Base-by-base conservation (phyloP, 176 grass and related monocot species). In the Rhynchospora breviuscula region DNA sequence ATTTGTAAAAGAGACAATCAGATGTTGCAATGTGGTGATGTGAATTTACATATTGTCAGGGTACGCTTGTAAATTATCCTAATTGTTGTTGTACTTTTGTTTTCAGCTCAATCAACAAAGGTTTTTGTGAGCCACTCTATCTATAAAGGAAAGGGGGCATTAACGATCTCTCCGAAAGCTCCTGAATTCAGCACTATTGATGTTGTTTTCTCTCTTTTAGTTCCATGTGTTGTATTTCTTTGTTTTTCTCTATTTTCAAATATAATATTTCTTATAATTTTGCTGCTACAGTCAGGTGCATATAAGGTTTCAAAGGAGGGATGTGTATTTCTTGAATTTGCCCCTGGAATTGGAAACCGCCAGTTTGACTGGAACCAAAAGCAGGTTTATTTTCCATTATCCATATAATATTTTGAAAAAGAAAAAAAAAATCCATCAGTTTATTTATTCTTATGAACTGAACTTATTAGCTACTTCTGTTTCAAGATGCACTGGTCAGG, bases 341-440 rank as follows among this genome's bases (percentile, higher is more conserved):
- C 96, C 31, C 92, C 96, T 11, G 91, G 88, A 7, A 87, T 87
- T 29, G 89, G 84, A 7, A 71, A 84, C 1, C 81, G 92, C 2
- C 96, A 95, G 69, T 98, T 93, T 80, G 93, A 95, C 59, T 98
- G 94, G 94, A 90, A 52, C 56, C 87, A 91, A 46, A 97, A 97
- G 70, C 94, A 97, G 92, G 94, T 94, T 80, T 83, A 0, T 57
- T 33, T 25, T 53, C 7, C 17, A 17, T 64, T 54, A 64, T 47
- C 18, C 64, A 15, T 83, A 63, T 62, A 62, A 21, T 17, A 10
- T 83, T 47, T 43, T 80, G 29, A 46, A 56, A 76, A 71, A 52
- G 5, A 77, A 77, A 56, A 54, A 29, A 56, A 3, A 53, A 53
- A 29, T 29, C 7, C 47, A 33, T 56, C 23, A 54, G 13, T 77